These are phyloP conservation scores for Ganoderma multipileum DNA, from an alignment of 1,284 basidiomycete genomes.

Conservation along the genomic window DNA sequence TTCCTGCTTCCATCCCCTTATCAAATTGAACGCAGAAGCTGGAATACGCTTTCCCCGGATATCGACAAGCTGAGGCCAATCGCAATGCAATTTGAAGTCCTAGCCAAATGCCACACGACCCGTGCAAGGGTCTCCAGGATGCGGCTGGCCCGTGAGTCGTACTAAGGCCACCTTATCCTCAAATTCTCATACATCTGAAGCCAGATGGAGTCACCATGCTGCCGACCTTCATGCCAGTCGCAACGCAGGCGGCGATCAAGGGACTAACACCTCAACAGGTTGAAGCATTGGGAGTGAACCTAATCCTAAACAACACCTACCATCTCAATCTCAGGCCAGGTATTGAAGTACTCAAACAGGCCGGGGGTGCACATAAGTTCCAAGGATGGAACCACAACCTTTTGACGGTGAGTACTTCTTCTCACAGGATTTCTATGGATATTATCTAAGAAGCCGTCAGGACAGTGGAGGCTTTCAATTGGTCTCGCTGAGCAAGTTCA, in stretches of 20 bases:
- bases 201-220: slow-evolving; percentile 81
- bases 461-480: slow-evolving; percentile 90
- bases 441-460: slow-evolving; percentile 43
- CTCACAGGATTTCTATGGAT: background rate
- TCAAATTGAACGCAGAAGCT: background rate
- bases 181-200: background rate
- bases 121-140: slow-evolving; percentile 80
- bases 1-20: background rate
- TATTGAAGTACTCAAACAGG: slow-evolving; percentile 69
- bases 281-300: slow-evolving; percentile 76
- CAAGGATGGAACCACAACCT: slow-evolving; percentile 87
- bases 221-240: slow-evolving; percentile 91
- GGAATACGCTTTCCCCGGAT: background rate
- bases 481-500: slow-evolving; percentile 84
- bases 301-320: slow-evolving; percentile 88
- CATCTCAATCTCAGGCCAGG: slow-evolving; percentile 85
- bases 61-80: slow-evolving; percentile 16
- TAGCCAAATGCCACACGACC: slow-evolving; percentile 81
- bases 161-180: background rate
- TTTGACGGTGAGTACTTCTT: slow-evolving; percentile 60
- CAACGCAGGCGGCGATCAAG: slow-evolving; percentile 88
- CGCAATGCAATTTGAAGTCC: slow-evolving; percentile 78
- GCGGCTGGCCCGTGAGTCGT: slow-evolving; percentile 67
- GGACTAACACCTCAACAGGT: slow-evolving; percentile 86
- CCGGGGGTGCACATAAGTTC: slow-evolving; percentile 83